These are phyloP conservation scores for Bryum argenteum DNA, from an alignment of 225 moss, liverwort and hornwort genomes.

Conservation along the genomic window DNA sequence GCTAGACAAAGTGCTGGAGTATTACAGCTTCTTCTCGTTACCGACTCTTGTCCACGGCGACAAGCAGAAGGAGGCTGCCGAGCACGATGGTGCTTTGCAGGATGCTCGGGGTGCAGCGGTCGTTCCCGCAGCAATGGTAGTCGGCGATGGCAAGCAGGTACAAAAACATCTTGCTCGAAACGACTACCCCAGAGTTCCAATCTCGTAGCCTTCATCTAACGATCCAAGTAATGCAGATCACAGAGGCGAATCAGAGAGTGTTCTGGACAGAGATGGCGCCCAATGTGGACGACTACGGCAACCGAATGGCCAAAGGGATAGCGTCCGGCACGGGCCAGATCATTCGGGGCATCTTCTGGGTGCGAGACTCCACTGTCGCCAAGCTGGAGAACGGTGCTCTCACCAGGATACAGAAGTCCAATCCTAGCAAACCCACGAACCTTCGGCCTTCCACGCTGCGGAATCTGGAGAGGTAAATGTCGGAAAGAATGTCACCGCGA, in stretches of 20 bases:
- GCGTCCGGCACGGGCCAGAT: conserved; percentile 80
- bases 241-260: conserved; percentile 50
- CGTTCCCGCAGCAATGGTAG: conserved; percentile 40
- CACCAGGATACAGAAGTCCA: conserved; percentile 54
- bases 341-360: conserved; percentile 85
- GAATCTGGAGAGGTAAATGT: conserved; percentile 69
- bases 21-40: conserved; percentile 52
- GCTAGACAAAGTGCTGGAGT: conserved; percentile 53
- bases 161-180: not conserved
- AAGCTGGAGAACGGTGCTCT: conserved; percentile 58
- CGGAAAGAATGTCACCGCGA: too few species aligned
- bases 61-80: conserved; percentile 41
- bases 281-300: conserved; percentile 86
- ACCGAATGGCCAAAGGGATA: conserved; percentile 68
- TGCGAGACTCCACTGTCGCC: conserved; percentile 73
- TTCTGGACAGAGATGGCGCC: conserved; percentile 79
- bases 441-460: conserved; percentile 56
- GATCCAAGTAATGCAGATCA: conserved; percentile 31
- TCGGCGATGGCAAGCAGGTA: conserved; percentile 53
- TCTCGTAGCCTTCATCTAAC: conserved; percentile 9
- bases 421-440: conserved; percentile 49
- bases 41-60: conserved; percentile 65
- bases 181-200: not conserved
- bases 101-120: conserved; percentile 32
- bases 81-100: not conserved